Conservation (phyloP, 768 basidiomycete genomes). For the Serendipita vermifera region DNA sequence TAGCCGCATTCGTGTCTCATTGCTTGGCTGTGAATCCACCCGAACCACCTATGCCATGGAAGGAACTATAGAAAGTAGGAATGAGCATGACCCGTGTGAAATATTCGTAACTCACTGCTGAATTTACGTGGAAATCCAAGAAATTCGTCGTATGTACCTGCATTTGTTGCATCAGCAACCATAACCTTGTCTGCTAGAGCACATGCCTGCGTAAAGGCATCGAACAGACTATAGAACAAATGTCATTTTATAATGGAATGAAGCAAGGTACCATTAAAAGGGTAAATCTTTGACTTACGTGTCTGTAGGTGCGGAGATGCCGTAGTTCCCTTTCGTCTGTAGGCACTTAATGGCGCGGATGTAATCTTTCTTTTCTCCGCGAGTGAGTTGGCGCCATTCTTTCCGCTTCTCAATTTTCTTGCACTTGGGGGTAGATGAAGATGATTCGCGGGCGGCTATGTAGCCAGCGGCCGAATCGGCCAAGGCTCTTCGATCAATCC, state of each 20-base stretch:
- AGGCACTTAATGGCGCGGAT: slow-evolving; percentile 6
- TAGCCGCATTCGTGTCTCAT: background rate
- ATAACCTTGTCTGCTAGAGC: background rate
- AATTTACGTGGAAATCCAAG: background rate
- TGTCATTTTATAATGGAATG: background rate
- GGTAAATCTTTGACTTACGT: background rate
- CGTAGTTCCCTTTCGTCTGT: background rate
- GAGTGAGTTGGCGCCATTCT: background rate
- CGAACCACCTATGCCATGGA: slow-evolving; percentile 10
- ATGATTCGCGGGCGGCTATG: too few species aligned
- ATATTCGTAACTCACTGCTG: background rate
- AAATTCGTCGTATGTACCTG: slow-evolving; percentile 4
- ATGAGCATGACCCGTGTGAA: background rate
- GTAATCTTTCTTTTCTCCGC: background rate
- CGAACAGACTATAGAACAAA: background rate
- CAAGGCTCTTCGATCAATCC: background rate
- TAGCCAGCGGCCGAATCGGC: background rate
- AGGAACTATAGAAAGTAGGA: background rate
- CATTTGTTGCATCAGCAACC: background rate
- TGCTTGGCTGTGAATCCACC: background rate
- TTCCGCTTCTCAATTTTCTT: background rate
- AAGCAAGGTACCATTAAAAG: background rate
- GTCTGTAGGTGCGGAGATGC: background rate
- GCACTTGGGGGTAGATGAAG: background rate
- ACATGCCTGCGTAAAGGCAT: background rate